Evolutionary conservation across 768 basidiomycete species (phyloP).

Genomic region (Cyclocybe aegerita): DNA sequence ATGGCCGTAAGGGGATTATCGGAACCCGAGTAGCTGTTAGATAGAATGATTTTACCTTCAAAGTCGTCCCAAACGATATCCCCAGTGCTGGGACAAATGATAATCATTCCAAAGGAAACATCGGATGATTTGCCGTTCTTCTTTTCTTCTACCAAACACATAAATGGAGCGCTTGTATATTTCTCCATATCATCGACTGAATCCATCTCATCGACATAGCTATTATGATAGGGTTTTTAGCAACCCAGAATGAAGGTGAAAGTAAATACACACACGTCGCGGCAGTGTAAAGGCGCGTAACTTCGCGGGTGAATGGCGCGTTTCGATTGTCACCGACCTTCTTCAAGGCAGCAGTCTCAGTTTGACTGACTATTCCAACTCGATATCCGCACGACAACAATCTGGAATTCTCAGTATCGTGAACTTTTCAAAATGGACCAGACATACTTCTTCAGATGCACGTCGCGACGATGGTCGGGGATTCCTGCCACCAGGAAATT

Average conservation of each 20-base stretch:
- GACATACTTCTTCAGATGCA: conserved; percentile 74
- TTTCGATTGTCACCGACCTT: conserved; percentile 77
- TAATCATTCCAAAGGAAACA: conserved; percentile 68
- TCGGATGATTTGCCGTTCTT: conserved; percentile 22
- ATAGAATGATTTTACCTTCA: conserved; percentile 48
- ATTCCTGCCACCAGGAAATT: conserved; percentile 79
- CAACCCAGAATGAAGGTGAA: background rate
- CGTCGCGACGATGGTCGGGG: conserved; percentile 62
- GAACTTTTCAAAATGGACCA: background rate
- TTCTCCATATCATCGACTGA: conserved; percentile 62
- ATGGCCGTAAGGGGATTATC: background rate
- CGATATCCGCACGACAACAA: conserved; percentile 77
- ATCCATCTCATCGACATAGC: conserved; percentile 81
- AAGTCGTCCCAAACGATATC: conserved; percentile 95
- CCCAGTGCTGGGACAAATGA: conserved; percentile 84
- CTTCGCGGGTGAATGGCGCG: conserved; percentile 67
- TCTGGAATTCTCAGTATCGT: conserved; percentile 25
- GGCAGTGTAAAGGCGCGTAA: conserved; percentile 82
- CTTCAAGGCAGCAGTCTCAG: conserved; percentile 88
- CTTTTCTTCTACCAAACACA: conserved; percentile 75
- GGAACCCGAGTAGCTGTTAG: background rate
- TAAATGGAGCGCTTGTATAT: conserved; percentile 58
- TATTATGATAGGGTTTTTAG: conserved; percentile 27
- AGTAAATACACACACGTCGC: conserved; percentile 65
- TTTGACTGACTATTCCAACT: conserved; percentile 82